Evolutionary conservation across 306 rosid species (phyloP), one percentile per base, ranked within the genome.

Genomic region (Aeschynomene evenia): DNA sequence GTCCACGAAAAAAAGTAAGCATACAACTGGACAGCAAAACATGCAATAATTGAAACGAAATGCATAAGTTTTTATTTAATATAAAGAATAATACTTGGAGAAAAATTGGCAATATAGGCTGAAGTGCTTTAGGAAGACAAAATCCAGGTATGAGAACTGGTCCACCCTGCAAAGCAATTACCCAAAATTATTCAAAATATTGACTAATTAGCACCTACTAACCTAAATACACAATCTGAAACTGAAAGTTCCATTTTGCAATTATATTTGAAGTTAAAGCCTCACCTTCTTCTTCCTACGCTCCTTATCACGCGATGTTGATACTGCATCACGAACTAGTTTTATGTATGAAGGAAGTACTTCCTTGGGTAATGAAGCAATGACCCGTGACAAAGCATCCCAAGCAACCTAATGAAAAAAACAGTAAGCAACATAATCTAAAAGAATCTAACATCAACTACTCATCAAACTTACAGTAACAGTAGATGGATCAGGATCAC

Each of bases 291-390:
- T 91, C 78, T 89, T 94, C 85, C 99, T 89, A 7, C 96, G 88
- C 80, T 91, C 99, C 70, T 91, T 94, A 51, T 94, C 99, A 66
- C 97, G 82, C 26, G 99, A 85, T 11, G 96, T 87, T 63, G 99
- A 94, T 26, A 94, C 97, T 76, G 99, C 97, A 87, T 94, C 99
- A 28, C 97, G 92, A 42, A 91, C 99, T 42, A 91, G 73, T 84
- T 94, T 94, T 42, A 91, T 80, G 79, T 94, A 88, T 0, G 99
- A 87, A 60, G 97, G 97, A 71, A 94, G 95, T 18, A 86, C 76
- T 76, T 91, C 99, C 87, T 94, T 94, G 21, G 99, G 92, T 26
- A 87, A 83, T 15, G 97, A 91, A 77, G 72, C 69, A 66, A 91
- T 81, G 73, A 94, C 96, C 67, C 88, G 87, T 11, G 97, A 87